phyloP scores from a whole-genome alignment of 371 early-diverging fungal species.

The Coemansia sp. region DNA sequence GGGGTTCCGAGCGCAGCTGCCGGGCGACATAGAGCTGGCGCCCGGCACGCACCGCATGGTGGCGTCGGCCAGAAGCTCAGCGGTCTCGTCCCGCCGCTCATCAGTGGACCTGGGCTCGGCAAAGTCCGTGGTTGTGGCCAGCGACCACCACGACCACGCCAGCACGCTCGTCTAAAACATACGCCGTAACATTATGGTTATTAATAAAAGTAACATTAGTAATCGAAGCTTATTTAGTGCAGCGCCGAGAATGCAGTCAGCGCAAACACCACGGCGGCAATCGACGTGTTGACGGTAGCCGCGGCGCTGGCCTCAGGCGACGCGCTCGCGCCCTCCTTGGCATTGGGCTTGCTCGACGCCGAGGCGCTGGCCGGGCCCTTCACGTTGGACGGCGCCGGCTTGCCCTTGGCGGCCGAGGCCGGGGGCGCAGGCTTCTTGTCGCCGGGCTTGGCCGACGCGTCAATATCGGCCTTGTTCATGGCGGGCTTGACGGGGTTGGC shows the following conservation, averaged over 20 bases:
- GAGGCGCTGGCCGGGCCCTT: slow-evolving; percentile 10
- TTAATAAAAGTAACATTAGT: not conserved
- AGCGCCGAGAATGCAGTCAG: slow-evolving; percentile 32
- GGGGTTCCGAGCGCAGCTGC: slow-evolving; percentile 36
- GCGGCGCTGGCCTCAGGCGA: not conserved
- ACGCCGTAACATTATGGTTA: not conserved
- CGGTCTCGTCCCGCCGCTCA: not conserved
- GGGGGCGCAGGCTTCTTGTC: slow-evolving; percentile 18
- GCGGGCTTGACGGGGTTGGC: slow-evolving; percentile 4
- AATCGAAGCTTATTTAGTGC: slow-evolving; percentile 11
- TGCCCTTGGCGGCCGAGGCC: slow-evolving; percentile 16
- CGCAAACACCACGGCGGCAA: slow-evolving; percentile 35
- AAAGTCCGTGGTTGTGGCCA: not conserved
- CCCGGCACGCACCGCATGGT: not conserved
- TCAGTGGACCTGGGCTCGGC: slow-evolving; percentile 17
- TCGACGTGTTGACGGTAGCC: slow-evolving; percentile 10
- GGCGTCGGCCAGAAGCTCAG: not conserved
- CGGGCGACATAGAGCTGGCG: slow-evolving; percentile 29
- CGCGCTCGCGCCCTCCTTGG: slow-evolving; percentile 12
- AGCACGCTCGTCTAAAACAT: not conserved
- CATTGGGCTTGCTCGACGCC: slow-evolving; percentile 7
- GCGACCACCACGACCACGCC: not conserved
- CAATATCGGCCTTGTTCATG: slow-evolving; percentile 3
- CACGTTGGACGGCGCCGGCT: slow-evolving; percentile 5
- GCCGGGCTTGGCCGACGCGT: slow-evolving; percentile 11